Conservation (phyloP, 164 flowering plant genomes). For the Aristolochia californica region DNA sequence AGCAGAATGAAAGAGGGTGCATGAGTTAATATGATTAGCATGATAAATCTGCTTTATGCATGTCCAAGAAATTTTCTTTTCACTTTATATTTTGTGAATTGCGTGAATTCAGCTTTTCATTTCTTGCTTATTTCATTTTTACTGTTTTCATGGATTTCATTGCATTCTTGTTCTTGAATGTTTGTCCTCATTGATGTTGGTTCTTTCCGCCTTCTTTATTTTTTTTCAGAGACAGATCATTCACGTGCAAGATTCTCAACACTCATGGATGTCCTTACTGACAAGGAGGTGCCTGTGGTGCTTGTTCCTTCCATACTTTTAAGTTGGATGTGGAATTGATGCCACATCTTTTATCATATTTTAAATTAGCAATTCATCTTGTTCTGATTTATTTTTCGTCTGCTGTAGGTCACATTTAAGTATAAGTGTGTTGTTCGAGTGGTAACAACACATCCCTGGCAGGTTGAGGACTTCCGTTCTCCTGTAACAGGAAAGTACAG, state of each 20-base stretch:
- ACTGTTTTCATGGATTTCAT: neutral
- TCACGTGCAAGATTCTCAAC: constrained; percentile 29
- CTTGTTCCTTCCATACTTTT: neutral
- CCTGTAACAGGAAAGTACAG: constrained; percentile 3
- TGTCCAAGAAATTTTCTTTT: too few relatives aligned
- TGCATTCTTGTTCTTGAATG: neutral
- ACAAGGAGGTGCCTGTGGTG: constrained; percentile 30
- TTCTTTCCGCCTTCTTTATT: neutral
- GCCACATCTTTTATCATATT: neutral
- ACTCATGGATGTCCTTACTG: constrained; percentile 45
- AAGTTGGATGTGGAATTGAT: neutral
- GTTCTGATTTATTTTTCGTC: neutral
- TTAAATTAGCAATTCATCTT: neutral
- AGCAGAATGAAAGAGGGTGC: too few relatives aligned
- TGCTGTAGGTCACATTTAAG: constrained; percentile 48
- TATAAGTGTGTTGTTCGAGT: constrained; percentile 56
- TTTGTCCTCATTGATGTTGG: neutral
- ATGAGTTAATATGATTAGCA: too few relatives aligned
- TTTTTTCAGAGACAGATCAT: constrained; percentile 13
- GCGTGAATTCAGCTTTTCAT: neutral
- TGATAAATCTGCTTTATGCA: neutral
- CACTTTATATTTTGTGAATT: neutral
- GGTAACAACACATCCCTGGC: constrained; percentile 40
- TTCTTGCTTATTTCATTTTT: neutral
- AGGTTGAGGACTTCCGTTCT: constrained; percentile 29